Percentiles rank a stretch among this genome's conserved stretches.
These are phyloP conservation scores for Diaporthe batatas DNA, from an alignment of 2,329 filamentous ascomycete species.

Conservation along the genomic window DNA sequence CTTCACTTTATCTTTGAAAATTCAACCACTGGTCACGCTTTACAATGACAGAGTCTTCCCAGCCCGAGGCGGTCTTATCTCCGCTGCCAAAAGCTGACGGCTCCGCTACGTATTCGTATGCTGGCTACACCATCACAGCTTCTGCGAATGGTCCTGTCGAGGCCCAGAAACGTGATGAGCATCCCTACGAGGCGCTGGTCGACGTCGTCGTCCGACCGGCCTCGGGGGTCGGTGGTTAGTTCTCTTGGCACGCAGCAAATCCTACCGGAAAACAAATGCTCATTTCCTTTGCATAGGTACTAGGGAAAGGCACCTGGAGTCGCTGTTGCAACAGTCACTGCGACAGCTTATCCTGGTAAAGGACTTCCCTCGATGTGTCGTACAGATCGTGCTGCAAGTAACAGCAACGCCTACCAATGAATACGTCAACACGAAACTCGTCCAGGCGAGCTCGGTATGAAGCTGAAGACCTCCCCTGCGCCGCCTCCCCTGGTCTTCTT, in stretches of 20 bases:
- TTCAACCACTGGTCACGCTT: slow-evolving; percentile 36
- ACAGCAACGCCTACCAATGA: slow-evolving; percentile 77
- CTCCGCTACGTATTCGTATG: slow-evolving; percentile 81
- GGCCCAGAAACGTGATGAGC: slow-evolving; percentile 87
- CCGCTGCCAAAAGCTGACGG: slow-evolving; percentile 81
- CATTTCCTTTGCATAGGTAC: slow-evolving; percentile 64
- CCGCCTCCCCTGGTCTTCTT: slow-evolving; percentile 17
- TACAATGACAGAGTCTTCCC: slow-evolving; percentile 57
- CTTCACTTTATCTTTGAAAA: slow-evolving; percentile 4
- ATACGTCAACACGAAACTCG: slow-evolving; percentile 70
- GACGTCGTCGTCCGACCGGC: slow-evolving; percentile 92
- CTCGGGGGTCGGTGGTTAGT: slow-evolving; percentile 82
- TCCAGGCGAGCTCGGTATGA: slow-evolving; percentile 72
- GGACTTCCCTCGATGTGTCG: slow-evolving; percentile 80
- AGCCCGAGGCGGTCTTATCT: slow-evolving; percentile 67
- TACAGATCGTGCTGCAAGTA: slow-evolving; percentile 87
- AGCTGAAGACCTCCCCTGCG: slow-evolving; percentile 15
- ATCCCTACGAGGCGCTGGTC: slow-evolving; percentile 89
- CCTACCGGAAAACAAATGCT: slow-evolving; percentile 40
- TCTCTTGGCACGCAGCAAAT: slow-evolving; percentile 32
- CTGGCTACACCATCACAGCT: slow-evolving; percentile 84
- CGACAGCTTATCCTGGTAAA: slow-evolving; percentile 81
- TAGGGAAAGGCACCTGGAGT: slow-evolving; percentile 85
- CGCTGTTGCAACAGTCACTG: slow-evolving; percentile 77
- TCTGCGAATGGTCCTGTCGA: slow-evolving; percentile 95